Base-by-base conservation (phyloP, 257 asterid genomes). In the Eustoma russellianum region DNA sequence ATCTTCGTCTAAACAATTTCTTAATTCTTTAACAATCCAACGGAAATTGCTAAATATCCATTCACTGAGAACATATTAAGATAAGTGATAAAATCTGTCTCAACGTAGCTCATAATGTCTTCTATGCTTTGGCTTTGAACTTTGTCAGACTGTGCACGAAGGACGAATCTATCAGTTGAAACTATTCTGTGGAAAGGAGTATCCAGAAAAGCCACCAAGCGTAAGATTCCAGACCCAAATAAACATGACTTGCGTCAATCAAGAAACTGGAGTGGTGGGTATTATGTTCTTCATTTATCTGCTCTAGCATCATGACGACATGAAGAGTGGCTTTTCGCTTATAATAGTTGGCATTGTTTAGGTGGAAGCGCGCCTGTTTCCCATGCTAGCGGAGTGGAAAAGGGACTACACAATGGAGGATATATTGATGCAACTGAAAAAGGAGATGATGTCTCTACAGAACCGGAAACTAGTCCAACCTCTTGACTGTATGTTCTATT, bases 361-460 rank as follows among this genome's bases (percentile, higher is more conserved):
- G 96, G 96, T 87, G 30, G 96, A 83, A 52, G 89, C 92, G 34
- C 64, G 63, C 59, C 65, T 66, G 41, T 87, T 87, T 69, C 74
- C 94, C 63, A 87, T 87, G 94, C 89, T 87, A 52, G 76, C 83
- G 16, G 63, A 76, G 56, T 87, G 96, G 96, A 66, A 72, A 59
- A 81, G 96, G 65, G 94, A 86, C 73, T 61, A 68, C 66, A 83
- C 86, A n/a, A 86, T 86, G 96, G 96, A 86, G 80, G 94, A 86
- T 65, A 66, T 86, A 67, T 56, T 86, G 61, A 55, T 77, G 67
- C 88, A 74, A 59, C 69, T 83, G 72, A 86, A 83, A 59, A 83
- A 79, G 63, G 96, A 86, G 18, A 86, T 86, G 96, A 77, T 61
- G 74, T 75, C 94, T 54, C 88, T 94, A 12, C 88, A 76, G 48